Base-by-base conservation (phyloP, 306 rosid species). In the Amphicarpaea edgeworthii region DNA sequence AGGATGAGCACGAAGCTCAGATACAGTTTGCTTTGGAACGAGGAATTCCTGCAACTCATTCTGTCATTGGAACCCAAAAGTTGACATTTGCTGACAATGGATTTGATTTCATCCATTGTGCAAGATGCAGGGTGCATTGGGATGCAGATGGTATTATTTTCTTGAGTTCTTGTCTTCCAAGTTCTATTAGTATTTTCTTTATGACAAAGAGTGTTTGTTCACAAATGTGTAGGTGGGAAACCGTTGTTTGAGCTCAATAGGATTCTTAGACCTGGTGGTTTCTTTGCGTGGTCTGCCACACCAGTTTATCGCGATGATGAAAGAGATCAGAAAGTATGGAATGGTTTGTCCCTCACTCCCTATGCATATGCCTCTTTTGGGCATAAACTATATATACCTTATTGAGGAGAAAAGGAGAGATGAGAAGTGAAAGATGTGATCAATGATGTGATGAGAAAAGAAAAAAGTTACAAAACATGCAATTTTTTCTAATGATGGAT, bases 1-100 rank as follows among this genome's bases (percentile, higher is more conserved):
- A 93, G 87, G 97, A 93, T 80, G 97, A 93, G 75, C 97, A 93
- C 46, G 93, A 90, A 79, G 97, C 97, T 40, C 97, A 93, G 90
- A 90, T 93, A 72, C 97, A 93, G 73, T 93, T 93, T 82, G 97
- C 97, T 72, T 74, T 93, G 17, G 97, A 93, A 81, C 82, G 97
- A 68, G 97, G 97, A 70, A 93, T 93, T 86, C 97, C 97, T 19
- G 93, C 97, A 23, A 87, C 90, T 76, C 92, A 87, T 54, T 85
- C 93, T 15, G 97, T 90, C 76, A 93, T 93, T 70, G 97, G 94
- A 86, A 93, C 97, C 14, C 93, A 88, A 46, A 85, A 77, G 77
- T 74, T 93, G 73, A 88, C 89, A 21, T 93, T 87, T 79, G 86
- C 96, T 0, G 86, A 88, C 66, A 85, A 84, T 14, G 90, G 85